Percentiles rank a stretch among this genome's conserved stretches.
phyloP scores from a whole-genome alignment of 163 green algal species.

The Trebouxia gelatinosa region DNA sequence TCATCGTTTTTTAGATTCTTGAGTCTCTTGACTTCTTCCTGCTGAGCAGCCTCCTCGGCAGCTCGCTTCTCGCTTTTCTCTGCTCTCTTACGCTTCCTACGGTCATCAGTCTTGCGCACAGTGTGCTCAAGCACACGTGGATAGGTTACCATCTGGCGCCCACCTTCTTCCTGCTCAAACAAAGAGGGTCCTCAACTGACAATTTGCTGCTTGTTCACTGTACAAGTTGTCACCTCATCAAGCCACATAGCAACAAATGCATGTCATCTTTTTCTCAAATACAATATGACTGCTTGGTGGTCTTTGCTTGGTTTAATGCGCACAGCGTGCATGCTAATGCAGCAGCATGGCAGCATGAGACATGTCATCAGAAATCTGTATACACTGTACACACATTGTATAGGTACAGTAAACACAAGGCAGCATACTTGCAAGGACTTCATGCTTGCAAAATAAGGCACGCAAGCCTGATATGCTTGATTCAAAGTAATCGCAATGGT shows the following conservation, averaged over 20 bases:
- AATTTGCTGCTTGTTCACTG: neutral
- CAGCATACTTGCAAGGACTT: neutral
- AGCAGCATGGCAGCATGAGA: neutral
- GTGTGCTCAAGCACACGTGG: conserved; percentile 65
- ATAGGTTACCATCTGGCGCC: conserved; percentile 67
- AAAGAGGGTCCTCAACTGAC: neutral
- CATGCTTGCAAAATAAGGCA: neutral
- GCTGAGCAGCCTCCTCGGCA: conserved; percentile 50
- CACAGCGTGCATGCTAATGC: neutral
- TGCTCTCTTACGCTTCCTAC: conserved; percentile 57
- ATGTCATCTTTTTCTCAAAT: neutral
- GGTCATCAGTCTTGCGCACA: conserved; percentile 77
- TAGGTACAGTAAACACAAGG: neutral
- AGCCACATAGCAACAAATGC: neutral
- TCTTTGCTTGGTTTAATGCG: neutral
- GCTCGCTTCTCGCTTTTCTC: conserved; percentile 54
- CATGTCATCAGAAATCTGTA: conserved; percentile 9
- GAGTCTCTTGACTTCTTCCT: conserved; percentile 79
- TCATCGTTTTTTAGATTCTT: conserved; percentile 93
- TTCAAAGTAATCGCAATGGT: neutral
- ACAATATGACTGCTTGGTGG: neutral
- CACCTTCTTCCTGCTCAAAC: conserved; percentile 74
- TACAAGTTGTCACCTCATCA: neutral
- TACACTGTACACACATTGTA: neutral
- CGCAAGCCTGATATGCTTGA: too few relatives aligned